phyloP scores from a whole-genome alignment of 164 flowering plant species.

The Liquidambar formosana region DNA sequence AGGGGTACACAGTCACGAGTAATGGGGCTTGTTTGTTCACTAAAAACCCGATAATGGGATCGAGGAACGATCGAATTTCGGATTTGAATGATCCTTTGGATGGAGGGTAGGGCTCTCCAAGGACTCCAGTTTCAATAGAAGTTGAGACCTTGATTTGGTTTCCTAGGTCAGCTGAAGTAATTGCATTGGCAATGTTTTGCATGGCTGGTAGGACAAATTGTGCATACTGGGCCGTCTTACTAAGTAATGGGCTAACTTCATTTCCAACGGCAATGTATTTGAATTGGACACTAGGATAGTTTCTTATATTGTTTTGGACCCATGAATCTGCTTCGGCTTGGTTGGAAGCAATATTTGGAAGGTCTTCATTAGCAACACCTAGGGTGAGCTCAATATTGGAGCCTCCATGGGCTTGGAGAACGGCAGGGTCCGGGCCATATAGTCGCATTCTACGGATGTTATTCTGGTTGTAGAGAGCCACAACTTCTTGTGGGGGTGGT shows the following conservation, averaged over 20 bases:
- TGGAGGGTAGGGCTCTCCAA: conserved; percentile 6
- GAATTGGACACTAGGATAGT: conserved; percentile 11
- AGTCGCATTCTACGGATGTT: too few relatives aligned
- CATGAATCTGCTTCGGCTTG: conserved; percentile 9
- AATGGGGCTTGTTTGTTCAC: too few relatives aligned
- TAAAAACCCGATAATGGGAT: too few relatives aligned
- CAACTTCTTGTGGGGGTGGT: too few relatives aligned
- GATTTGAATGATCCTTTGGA: too few relatives aligned
- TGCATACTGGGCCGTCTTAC: not conserved
- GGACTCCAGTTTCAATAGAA: not conserved
- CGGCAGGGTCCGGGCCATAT: conserved; percentile 13
- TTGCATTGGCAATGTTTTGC: conserved; percentile 1
- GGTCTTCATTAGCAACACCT: conserved; percentile 12
- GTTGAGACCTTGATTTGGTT: conserved; percentile 15
- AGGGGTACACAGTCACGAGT: too few relatives aligned
- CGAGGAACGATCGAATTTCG: too few relatives aligned
- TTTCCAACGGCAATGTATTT: conserved; percentile 12
- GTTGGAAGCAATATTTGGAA: conserved; percentile 11
- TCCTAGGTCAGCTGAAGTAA: not conserved
- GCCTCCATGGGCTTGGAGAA: conserved; percentile 18
- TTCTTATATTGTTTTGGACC: conserved; percentile 12
- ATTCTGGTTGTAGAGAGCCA: too few relatives aligned
- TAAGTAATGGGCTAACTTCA: conserved; percentile 3
- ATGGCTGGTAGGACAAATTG: conserved; percentile 4
- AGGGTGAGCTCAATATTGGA: conserved; percentile 19